These are phyloP conservation scores for Rhizopogon vinicolor DNA, from an alignment of 768 basidiomycete species.

Conservation along the genomic window DNA sequence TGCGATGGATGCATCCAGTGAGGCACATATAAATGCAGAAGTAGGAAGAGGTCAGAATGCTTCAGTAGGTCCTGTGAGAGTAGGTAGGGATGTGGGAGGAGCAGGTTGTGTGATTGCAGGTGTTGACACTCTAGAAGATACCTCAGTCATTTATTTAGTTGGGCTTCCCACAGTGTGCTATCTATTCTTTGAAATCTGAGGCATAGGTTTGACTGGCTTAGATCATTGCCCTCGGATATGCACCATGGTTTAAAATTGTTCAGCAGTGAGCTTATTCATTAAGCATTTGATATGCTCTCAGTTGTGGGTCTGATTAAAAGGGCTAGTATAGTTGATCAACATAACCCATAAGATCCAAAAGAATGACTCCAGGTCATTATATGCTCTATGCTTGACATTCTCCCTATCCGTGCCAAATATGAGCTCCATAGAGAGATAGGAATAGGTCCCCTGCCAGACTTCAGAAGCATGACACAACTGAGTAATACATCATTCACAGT, in stretches of 20 bases:
- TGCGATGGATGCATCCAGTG: conserved; percentile 12
- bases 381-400: background rate
- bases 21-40: too few species aligned
- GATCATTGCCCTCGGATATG: too few species aligned
- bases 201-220: too few species aligned
- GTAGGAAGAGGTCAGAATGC: too few species aligned
- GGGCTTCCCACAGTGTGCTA: too few species aligned
- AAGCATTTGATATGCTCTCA: background rate
- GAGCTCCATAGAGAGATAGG: background rate
- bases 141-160: too few species aligned
- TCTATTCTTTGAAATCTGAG: too few species aligned
- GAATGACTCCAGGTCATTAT: background rate
- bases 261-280: background rate
- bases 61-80: too few species aligned
- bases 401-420: background rate
- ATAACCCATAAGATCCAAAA: background rate
- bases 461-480: background rate
- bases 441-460: background rate
- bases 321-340: background rate
- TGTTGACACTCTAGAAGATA: too few species aligned
- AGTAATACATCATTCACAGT: background rate
- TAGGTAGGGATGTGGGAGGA: too few species aligned
- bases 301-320: background rate
- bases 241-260: too few species aligned
- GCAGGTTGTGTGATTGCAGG: too few species aligned